A percentile compares a stretch with the other conserved stretches of the same genome.
phyloP scores from a whole-genome alignment of 805 yeast species.

The Clavispora asparagi region DNA sequence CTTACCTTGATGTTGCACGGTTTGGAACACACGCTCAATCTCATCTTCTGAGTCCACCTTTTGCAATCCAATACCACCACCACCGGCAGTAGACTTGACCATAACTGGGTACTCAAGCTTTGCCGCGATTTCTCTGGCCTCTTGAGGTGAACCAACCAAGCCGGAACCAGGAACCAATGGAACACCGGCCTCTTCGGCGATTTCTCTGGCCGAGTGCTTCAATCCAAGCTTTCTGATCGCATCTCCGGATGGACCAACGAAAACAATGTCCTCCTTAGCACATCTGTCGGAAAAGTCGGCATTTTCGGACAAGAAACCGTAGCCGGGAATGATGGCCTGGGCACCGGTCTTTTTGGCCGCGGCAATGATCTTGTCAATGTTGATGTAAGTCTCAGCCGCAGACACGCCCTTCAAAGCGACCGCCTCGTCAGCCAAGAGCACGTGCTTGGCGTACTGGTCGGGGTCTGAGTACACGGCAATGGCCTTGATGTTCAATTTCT shows the following conservation, averaged over 20 bases:
- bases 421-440: conserved; percentile 73
- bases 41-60: conserved; percentile 82
- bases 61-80: conserved; percentile 98
- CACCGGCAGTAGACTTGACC: conserved; percentile 98
- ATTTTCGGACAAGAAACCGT: conserved; percentile 93
- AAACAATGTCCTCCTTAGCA: conserved; percentile 74
- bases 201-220: conserved; percentile 94
- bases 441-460: conserved; percentile 87
- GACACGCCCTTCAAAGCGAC: conserved; percentile 73
- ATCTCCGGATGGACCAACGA: conserved; percentile 96
- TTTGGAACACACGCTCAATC: conserved; percentile 76
- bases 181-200: conserved; percentile 86
- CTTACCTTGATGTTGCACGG: conserved; percentile 91
- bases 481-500: conserved; percentile 69
- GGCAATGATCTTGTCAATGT: conserved; percentile 74
- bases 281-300: conserved; percentile 94
- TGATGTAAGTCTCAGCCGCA: conserved; percentile 88
- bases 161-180: conserved; percentile 98
- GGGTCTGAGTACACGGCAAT: conserved; percentile 90
- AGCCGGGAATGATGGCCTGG: conserved; percentile 97
- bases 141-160: conserved; percentile 62
- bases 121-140: conserved; percentile 72
- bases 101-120: conserved; percentile 81
- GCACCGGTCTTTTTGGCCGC: conserved; percentile 84
- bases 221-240: conserved; percentile 88